These are phyloP conservation scores for Pseudophaeomoniella oleicola DNA, from an alignment of 2,329 filamentous ascomycete genomes.

Conservation along the genomic window DNA sequence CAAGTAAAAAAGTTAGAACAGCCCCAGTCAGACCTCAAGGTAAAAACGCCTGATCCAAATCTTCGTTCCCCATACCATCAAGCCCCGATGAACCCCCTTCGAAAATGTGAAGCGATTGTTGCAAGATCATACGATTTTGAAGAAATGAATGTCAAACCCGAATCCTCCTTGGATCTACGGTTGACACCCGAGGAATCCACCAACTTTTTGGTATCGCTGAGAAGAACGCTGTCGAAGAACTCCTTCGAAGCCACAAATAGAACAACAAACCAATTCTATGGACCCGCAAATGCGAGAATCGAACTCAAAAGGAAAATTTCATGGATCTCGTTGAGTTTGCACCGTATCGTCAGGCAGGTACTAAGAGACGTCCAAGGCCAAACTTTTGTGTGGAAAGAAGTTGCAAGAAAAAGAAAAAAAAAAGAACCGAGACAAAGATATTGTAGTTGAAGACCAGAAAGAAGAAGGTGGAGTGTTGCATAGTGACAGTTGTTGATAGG, in stretches of 20 bases:
- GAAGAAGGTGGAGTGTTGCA: too few species aligned
- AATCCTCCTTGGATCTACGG: neutral
- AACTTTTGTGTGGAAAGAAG: too few species aligned
- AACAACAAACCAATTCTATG: neutral
- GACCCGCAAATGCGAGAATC: neutral
- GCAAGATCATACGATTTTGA: too few species aligned
- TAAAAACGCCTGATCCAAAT: neutral
- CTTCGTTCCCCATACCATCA: neutral
- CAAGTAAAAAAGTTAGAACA: neutral
- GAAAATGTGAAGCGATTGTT: neutral
- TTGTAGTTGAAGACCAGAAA: too few species aligned
- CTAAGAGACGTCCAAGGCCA: neutral
- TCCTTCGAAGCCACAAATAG: neutral
- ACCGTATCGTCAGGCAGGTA: neutral
- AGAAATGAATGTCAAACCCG: neutral
- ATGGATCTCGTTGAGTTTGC: neutral
- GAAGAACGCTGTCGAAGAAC: neutral
- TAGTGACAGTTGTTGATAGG: too few species aligned
- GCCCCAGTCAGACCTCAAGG: neutral
- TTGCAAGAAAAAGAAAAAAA: too few species aligned
- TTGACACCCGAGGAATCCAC: too few species aligned
- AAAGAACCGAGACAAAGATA: too few species aligned
- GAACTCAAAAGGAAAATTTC: neutral
- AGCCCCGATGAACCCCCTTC: neutral
- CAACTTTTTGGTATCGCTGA: neutral